These are phyloP conservation scores for Echinochloa phyllopogon DNA, from an alignment of 176 grass and related monocot genomes.

Conservation along the genomic window DNA sequence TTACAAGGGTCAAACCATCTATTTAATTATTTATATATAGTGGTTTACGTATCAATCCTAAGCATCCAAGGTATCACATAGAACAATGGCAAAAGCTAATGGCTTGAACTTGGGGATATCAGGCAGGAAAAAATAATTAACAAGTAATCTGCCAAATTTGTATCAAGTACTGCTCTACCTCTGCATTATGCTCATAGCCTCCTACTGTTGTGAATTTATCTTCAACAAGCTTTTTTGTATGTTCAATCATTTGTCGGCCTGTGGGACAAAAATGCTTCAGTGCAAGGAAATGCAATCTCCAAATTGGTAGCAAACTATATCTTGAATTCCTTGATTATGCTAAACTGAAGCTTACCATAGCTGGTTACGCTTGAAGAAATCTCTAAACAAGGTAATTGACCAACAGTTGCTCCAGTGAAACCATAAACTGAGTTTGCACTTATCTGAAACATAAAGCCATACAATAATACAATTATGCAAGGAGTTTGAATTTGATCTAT, in stretches of 20 bases:
- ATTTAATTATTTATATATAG: background rate
- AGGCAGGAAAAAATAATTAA: conserved; percentile 10
- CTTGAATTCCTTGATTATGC: conserved; percentile 31
- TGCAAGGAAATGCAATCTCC: conserved; percentile 4
- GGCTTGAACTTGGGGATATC: background rate
- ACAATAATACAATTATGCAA: conserved; percentile 30
- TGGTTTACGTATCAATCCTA: background rate
- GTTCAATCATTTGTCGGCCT: conserved; percentile 99
- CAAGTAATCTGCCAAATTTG: background rate
- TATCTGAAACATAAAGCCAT: conserved; percentile 61
- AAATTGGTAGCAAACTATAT: conserved; percentile 5
- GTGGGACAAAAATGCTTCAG: conserved; percentile 40
- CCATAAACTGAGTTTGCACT: conserved; percentile 99
- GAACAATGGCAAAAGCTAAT: background rate
- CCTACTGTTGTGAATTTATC: conserved; percentile 83
- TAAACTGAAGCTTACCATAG: conserved; percentile 66
- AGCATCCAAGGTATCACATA: background rate
- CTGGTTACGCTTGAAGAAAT: conserved; percentile 99
- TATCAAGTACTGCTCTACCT: conserved; percentile 56
- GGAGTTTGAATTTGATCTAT: background rate
- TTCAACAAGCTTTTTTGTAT: conserved; percentile 98
- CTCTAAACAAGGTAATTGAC: conserved; percentile 95
- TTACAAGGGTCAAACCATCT: background rate
- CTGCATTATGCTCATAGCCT: conserved; percentile 95
- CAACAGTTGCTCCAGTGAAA: conserved; percentile 96